phyloP scores from a whole-genome alignment of 1,139 yeast genomes.

The Geotrichum phurueaensis region DNA sequence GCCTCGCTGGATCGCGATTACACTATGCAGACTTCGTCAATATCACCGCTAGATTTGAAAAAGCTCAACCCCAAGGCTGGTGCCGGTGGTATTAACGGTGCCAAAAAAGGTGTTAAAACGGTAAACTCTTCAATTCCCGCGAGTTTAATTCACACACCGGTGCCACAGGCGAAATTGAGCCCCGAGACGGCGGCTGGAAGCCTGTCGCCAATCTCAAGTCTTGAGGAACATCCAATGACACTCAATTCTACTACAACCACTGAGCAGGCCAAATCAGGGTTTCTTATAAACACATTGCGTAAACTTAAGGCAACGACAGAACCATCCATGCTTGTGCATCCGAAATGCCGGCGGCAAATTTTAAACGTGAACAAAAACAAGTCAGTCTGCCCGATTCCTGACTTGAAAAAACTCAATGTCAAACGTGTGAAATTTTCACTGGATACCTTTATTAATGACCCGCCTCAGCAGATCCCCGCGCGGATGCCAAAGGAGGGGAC shows the following conservation, averaged over 20 bases:
- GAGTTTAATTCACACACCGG: not conserved
- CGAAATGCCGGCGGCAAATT: not conserved
- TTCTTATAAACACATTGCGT: constrained; percentile 7
- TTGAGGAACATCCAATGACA: not conserved
- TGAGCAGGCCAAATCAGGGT: constrained; percentile 1
- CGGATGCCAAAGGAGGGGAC: constrained; percentile 76
- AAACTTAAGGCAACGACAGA: constrained; percentile 4
- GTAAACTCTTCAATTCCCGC: not conserved
- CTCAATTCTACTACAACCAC: not conserved
- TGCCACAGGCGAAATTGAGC: not conserved
- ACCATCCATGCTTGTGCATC: not conserved
- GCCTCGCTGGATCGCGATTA: not conserved
- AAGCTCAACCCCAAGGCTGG: not conserved
- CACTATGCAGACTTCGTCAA: not conserved
- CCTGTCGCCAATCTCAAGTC: not conserved
- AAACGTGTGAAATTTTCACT: constrained; percentile 63
- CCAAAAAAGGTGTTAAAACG: not conserved
- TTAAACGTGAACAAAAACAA: constrained; percentile 1
- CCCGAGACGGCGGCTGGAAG: constrained; percentile 1
- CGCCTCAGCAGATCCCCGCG: constrained; percentile 94
- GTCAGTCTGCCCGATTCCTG: constrained; percentile 27
- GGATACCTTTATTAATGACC: constrained; percentile 64
- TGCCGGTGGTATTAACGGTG: not conserved
- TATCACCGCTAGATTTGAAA: not conserved
- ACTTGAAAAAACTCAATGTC: constrained; percentile 11